A percentile compares a stretch with the other conserved stretches of the same genome.
phyloP scores from a whole-genome alignment of 1,284 basidiomycete genomes.

The Pseudozyma thailandica region DNA sequence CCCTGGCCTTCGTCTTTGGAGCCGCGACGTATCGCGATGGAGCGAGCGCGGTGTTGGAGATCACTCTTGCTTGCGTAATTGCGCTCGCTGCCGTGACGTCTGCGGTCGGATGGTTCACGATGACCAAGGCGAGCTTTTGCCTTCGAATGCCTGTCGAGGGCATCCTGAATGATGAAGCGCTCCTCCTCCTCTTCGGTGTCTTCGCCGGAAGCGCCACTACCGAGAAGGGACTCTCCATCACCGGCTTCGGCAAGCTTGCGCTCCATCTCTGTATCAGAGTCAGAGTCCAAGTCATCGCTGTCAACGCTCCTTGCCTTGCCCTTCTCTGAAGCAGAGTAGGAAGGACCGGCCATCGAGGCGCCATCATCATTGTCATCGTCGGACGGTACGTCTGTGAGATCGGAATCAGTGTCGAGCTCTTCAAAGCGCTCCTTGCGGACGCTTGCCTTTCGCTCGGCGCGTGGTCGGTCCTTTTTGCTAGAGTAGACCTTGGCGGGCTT shows the following conservation, averaged over 20 bases:
- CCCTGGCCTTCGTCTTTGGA: slow-evolving; percentile 2
- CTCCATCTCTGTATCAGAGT: slow-evolving; percentile 64
- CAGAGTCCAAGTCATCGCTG: slow-evolving; percentile 36
- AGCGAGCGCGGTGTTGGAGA: slow-evolving; percentile 39
- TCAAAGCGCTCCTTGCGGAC: slow-evolving; percentile 60
- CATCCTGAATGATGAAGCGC: slow-evolving; percentile 64
- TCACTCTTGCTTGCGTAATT: slow-evolving; percentile 38
- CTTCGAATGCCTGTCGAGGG: slow-evolving; percentile 41
- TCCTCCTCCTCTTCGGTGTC: slow-evolving; percentile 63
- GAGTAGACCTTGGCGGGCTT: slow-evolving; percentile 36
- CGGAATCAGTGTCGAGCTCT: slow-evolving; percentile 52
- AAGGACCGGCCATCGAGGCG: slow-evolving; percentile 19
- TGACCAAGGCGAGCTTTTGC: slow-evolving; percentile 38
- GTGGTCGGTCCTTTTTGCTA: slow-evolving; percentile 45
- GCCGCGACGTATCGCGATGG: slow-evolving; percentile 22
- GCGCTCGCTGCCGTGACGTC: slow-evolving; percentile 30
- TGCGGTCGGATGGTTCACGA: slow-evolving; percentile 33
- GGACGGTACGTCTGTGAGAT: slow-evolving; percentile 50
- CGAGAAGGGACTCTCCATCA: slow-evolving; percentile 65
- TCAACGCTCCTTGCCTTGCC: slow-evolving; percentile 47
- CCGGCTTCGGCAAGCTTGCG: slow-evolving; percentile 63
- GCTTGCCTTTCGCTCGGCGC: slow-evolving; percentile 56
- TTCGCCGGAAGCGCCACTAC: slow-evolving; percentile 61
- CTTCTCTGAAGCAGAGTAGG: slow-evolving; percentile 27
- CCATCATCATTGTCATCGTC: slow-evolving; percentile 29